Base-by-base conservation (phyloP, 257 asterid species). In the Forsythia viridissima region DNA sequence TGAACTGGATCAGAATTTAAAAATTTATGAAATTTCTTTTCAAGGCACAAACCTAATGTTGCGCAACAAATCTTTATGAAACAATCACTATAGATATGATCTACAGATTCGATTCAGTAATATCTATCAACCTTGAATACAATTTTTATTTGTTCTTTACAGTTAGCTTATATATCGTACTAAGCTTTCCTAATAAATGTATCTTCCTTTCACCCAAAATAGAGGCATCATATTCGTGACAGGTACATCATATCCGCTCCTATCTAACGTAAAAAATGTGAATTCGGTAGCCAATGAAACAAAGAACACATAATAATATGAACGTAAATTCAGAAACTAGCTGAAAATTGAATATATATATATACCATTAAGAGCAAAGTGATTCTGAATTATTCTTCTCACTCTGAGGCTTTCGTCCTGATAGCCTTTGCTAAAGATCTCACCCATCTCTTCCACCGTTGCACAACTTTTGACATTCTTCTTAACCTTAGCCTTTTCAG, bases 401-500 rank as follows among this genome's bases (percentile, higher is more conserved):
- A 83, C 94, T 80, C 93, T 75, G 39, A 91, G 87, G 78, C 92
- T 88, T 72, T 92, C 96, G 83, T 89, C 89, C 80, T 39, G 37
- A 77, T 86, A 92, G 34, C 94, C 92, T 66, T 84, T 70, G 74
- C 84, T 42, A 82, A 93, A 96, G 85, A 86, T 83, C 86, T 87
- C 85, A 3, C 98, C 98, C 98, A 96, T 96, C 82, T 96, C 96
- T 83, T 93, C 98, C 44, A 96, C 99, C 42, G 97, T 91, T 3
- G 97, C 95, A 74, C 99, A 96, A 76, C 84, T 89, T 78, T 76
- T 74, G 15, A 63, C 70, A n/a, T 63, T 18, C 81, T 81, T 82
- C 55, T 76, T 81, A 37, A 21, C 70, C 16, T 42, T 43, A 73
- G 76, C 79, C 55, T 68, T 80, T 40, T 55, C 76, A 12, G 51